These are phyloP conservation scores for Pontederia paniculata DNA, from an alignment of 176 grass and related monocot species.

Conservation along the genomic window DNA sequence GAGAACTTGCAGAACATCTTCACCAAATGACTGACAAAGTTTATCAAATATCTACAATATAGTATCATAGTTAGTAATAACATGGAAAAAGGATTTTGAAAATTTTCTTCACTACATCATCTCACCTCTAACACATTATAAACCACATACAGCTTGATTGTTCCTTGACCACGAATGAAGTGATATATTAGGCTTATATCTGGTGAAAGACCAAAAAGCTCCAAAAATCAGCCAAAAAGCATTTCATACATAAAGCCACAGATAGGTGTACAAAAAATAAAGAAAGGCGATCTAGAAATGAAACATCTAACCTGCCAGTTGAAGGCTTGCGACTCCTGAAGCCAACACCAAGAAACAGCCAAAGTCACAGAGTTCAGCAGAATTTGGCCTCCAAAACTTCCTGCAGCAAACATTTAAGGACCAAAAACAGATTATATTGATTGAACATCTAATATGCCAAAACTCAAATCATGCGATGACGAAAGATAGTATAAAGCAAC, in stretches of 20 bases:
- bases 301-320: constrained; percentile 61
- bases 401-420: constrained; percentile 40
- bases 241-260: constrained; percentile 1
- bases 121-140: constrained; percentile 99
- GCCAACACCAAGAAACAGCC: constrained; percentile 92
- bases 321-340: constrained; percentile 72
- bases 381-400: constrained; percentile 63
- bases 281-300: constrained; percentile 13
- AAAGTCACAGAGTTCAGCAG: constrained; percentile 95
- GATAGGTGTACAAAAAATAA: constrained; percentile 1
- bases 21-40: constrained; percentile 97
- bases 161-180: constrained; percentile 95
- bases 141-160: constrained; percentile 93
- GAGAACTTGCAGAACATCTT: constrained; percentile 94
- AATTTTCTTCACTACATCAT: constrained; percentile 21
- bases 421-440: not conserved
- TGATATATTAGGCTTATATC: constrained; percentile 99
- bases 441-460: not conserved
- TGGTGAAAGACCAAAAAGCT: constrained; percentile 35
- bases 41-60: constrained; percentile 83
- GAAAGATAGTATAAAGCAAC: no score
- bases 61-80: constrained; percentile 7
- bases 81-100: not conserved
- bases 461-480: no score
- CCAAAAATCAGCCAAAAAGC: constrained; percentile 4